Evolutionary conservation across 768 basidiomycete genomes (phyloP), one percentile per base, ranked within the genome.

Genomic region (Termitomyces sp.): DNA sequence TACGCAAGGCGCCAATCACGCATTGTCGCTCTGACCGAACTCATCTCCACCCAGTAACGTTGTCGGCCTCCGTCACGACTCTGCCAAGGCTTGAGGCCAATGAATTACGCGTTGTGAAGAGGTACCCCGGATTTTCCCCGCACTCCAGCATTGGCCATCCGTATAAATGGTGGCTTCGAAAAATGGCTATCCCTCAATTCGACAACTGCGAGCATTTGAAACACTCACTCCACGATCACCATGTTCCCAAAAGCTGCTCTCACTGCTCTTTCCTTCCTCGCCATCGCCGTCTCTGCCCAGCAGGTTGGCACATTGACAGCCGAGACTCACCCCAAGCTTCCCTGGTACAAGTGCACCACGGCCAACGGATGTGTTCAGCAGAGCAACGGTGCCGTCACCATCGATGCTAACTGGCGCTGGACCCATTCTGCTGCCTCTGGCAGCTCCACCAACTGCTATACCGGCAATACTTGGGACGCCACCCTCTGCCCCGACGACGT

Each of bases 361-460:
- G 54, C 65, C 26, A 75, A 77, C 47, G 68, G 70, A 30, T 81
- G 81, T 69, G 71, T 68, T 7, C 73, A 71, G n/a, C 66, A 69
- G 40, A 62, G 66, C 36, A 50, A 44, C 18, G 72, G 72, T 14
- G 55, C 70, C 32, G 72, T 85, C 63, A 76, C 77, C 52, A 74
- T 85, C 67, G 82, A 83, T 67, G 59, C 77, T 58, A 82, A 83
- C 72, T 84, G 80, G 79, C 80, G 82, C 59, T 82, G 79, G 80
- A 65, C 78, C 41, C 79, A 81, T 67, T 64, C 65, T 41, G 71
- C 70, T 52, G 63, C 61, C 20, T 50, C 33, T 50, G 43, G 53
- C 51, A 65, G 67, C 48, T 68, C 71, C 69, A 72, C 70, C 57
- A 75, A 75, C 68, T 77, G 82, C 66, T 83, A 83, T 74, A 82